Percentiles rank a stretch among this genome's conserved stretches.
Evolutionary conservation across 1,284 basidiomycete genomes (phyloP).

Genomic region (Pyrrhoderma lamaoense): DNA sequence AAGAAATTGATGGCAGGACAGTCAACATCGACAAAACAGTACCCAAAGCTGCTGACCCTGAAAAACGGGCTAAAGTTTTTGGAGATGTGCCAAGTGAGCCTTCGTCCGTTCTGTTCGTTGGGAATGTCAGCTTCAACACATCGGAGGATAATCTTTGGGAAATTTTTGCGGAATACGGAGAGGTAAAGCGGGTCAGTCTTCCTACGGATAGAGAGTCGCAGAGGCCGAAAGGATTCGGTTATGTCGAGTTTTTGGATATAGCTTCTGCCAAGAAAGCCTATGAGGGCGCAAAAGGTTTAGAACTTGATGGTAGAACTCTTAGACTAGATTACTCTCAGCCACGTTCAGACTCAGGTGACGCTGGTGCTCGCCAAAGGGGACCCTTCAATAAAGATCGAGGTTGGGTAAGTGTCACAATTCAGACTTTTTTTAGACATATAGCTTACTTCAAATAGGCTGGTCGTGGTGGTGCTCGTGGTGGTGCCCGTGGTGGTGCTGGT

Average conservation of each 20-base stretch:
- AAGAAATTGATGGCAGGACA: conserved; percentile 88
- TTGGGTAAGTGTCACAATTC: conserved; percentile 21
- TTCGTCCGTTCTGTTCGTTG: conserved; percentile 80
- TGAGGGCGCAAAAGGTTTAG: conserved; percentile 61
- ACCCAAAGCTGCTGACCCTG: conserved; percentile 48
- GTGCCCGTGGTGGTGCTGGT: conserved; percentile 33
- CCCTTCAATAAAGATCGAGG: conserved; percentile 31
- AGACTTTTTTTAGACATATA: not conserved
- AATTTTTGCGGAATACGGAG: conserved; percentile 85
- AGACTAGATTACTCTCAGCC: conserved; percentile 91
- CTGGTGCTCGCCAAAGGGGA: conserved; percentile 35
- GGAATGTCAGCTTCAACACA: conserved; percentile 79
- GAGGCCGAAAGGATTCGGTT: conserved; percentile 92
- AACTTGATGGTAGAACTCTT: conserved; percentile 78
- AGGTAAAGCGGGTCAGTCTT: conserved; percentile 83
- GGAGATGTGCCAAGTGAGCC: conserved; percentile 68
- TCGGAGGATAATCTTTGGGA: conserved; percentile 89
- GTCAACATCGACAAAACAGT: conserved; percentile 83
- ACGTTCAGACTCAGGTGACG: conserved; percentile 56
- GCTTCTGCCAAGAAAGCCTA: conserved; percentile 81
- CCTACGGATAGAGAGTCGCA: conserved; percentile 93
- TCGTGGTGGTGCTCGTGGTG: conserved; percentile 40
- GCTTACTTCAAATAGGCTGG: conserved; percentile 27
- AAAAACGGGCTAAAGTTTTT: conserved; percentile 74
- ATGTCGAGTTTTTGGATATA: conserved; percentile 87